phyloP scores from a whole-genome alignment of 2,329 filamentous ascomycete genomes.

The Trichoderma citrinoviride region DNA sequence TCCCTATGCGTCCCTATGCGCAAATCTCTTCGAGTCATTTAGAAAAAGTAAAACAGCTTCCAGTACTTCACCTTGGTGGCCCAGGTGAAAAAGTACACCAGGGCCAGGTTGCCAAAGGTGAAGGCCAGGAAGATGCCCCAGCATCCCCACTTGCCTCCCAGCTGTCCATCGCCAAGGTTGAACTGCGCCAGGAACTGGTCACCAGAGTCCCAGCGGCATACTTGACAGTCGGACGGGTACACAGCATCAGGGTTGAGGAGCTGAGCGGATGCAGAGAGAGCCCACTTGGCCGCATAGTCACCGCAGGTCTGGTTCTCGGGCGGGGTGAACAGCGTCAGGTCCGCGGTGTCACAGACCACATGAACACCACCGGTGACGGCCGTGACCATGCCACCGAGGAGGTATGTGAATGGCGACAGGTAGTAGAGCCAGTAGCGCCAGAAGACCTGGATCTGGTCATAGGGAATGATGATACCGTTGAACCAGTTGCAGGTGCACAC shows the following conservation, averaged over 20 bases:
- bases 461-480: slow-evolving; percentile 72
- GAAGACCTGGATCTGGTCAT: slow-evolving; percentile 58
- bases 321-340: slow-evolving; percentile 54
- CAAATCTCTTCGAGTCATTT: neutral
- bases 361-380: slow-evolving; percentile 49
- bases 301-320: slow-evolving; percentile 53
- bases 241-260: too few relatives aligned
- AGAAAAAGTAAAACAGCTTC: neutral
- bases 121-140: neutral
- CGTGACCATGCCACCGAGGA: slow-evolving; percentile 54
- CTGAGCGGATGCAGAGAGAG: too few relatives aligned
- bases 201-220: neutral
- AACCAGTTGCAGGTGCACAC: slow-evolving; percentile 58
- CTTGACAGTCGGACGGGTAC: neutral
- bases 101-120: neutral
- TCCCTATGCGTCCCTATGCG: too few relatives aligned
- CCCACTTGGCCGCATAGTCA: slow-evolving; percentile 42
- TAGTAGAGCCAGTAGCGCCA: slow-evolving; percentile 66
- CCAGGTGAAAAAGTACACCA: neutral
- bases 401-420: slow-evolving; percentile 60
- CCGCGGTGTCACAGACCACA: slow-evolving; percentile 46
- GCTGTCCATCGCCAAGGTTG: neutral
- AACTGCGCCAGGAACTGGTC: neutral
- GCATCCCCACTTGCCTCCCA: neutral
- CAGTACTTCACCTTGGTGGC: neutral